Base-by-base conservation (phyloP, 805 yeast species). In the Pichia insulana region DNA sequence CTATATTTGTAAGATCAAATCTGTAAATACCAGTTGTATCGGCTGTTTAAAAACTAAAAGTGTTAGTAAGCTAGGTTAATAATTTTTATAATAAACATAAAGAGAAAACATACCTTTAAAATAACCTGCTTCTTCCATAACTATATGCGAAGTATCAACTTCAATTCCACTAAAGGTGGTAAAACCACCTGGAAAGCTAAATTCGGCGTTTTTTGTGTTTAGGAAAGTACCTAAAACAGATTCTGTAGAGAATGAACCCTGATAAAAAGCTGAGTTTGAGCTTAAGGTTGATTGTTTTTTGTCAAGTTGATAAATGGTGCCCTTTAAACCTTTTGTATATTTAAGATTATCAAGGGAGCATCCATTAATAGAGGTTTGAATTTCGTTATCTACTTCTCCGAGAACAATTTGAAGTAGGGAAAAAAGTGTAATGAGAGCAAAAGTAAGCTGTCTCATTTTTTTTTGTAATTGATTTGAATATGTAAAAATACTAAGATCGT, bases 21-120 rank as follows among this genome's bases (percentile, higher is more conserved):
- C 42, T 39, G 37, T 56, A 63, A 6, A 47, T 33, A 41, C 67
- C 67, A 17, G 56, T 46, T 12, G 40, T 45, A 4, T 49, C 41
- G 6, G 67, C 63, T 34, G 36, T 16, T 13, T 31, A 43, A 32
- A 27, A 19, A 28, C 12, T 27, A 15, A 33, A n/a, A 15, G 36
- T 33, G 36, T 33, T 33, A 32, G 36, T 32, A 26, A 22, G 30
- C 2, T 28, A 11, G n/a, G 9, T 6, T 10, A 31, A 13, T 22
- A 8, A 6, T 5, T 22, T 5, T 22, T 25, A 17, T 16, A 18
- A 30, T 12, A 15, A 36, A 15, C n/a, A 4, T 3, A 26, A 36
- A 26, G 15, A 26, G 17, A n/a, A 32, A 27, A 41, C 44, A 22
- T 41, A 41, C 44, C 40, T 15, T 27, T 19, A 15, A 44, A 44